These are phyloP conservation scores for Anthoceros angustus DNA, from an alignment of 225 moss, liverwort and hornwort genomes.

Conservation along the genomic window DNA sequence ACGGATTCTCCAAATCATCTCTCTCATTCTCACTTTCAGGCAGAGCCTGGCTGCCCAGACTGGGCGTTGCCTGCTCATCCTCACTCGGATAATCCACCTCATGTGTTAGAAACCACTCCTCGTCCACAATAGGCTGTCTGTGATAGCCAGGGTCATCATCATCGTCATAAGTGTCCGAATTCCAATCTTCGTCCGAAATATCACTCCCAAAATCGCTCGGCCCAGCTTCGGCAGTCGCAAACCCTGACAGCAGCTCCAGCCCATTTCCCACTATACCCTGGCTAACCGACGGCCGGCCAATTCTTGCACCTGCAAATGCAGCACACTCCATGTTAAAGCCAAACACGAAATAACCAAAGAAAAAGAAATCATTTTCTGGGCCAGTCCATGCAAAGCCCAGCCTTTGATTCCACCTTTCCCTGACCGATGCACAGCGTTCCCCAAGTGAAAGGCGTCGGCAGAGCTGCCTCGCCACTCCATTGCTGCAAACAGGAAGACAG, in stretches of 20 bases:
- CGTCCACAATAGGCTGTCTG: conserved; percentile 84
- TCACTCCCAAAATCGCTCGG: conserved; percentile 63
- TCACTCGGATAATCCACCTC: conserved; percentile 92
- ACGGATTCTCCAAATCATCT: conserved; percentile 75
- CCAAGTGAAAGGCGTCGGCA: too few relatives aligned
- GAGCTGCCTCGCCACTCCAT: too few relatives aligned
- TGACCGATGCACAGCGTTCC: too few relatives aligned
- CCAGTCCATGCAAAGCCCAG: too few relatives aligned
- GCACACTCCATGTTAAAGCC: too few relatives aligned
- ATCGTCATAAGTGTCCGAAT: conserved; percentile 93
- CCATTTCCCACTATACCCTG: conserved; percentile 66
- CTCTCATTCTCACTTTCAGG: conserved; percentile 78
- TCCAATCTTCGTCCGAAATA: conserved; percentile 84
- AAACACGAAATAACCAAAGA: too few relatives aligned
- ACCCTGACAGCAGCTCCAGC: conserved; percentile 78
- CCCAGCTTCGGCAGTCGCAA: conserved; percentile 59
- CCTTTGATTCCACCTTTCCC: too few relatives aligned
- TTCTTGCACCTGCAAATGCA: background rate
- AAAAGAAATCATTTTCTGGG: too few relatives aligned
- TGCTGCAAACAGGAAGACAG: background rate
- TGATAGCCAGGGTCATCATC: conserved; percentile 97
- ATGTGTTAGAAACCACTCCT: conserved; percentile 95
- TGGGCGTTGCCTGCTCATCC: conserved; percentile 78
- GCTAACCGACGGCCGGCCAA: background rate
- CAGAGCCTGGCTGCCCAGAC: conserved; percentile 33